phyloP scores from a whole-genome alignment of 257 asterid species.

The Voacanga thouarsii region DNA sequence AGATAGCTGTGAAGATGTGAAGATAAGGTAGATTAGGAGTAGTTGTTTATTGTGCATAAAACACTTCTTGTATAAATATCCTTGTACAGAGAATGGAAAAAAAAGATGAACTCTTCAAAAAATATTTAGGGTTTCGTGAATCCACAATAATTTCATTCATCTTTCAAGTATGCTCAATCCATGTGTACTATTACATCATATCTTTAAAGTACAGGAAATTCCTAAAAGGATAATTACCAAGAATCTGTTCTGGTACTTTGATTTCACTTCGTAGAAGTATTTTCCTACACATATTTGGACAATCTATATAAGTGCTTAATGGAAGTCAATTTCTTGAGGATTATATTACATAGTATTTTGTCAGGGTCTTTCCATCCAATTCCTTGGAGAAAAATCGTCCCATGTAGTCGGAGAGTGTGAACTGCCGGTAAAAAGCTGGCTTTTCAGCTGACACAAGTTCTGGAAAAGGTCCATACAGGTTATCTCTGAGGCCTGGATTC shows the following conservation, averaged over 20 bases:
- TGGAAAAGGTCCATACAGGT: slow-evolving; percentile 35
- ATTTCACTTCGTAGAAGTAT: neutral
- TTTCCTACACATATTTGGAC: neutral
- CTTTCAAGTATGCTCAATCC: too few relatives aligned
- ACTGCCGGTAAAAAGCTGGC: slow-evolving; percentile 33
- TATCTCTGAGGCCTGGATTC: slow-evolving; percentile 36
- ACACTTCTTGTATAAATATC: too few relatives aligned
- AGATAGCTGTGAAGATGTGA: too few relatives aligned
- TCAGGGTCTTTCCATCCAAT: slow-evolving; percentile 44
- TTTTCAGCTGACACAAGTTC: slow-evolving; percentile 29
- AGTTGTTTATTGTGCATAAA: too few relatives aligned
- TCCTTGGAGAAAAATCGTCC: slow-evolving; percentile 43
- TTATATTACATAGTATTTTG: slow-evolving; percentile 33
- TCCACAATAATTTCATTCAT: too few relatives aligned
- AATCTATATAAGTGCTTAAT: neutral
- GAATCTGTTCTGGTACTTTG: neutral
- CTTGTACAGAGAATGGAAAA: too few relatives aligned
- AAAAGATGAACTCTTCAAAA: too few relatives aligned
- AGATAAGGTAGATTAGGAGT: too few relatives aligned
- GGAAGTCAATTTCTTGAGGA: neutral
- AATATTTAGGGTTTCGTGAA: too few relatives aligned
- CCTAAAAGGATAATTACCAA: too few relatives aligned
- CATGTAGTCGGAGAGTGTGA: slow-evolving; percentile 29
- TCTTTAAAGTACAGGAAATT: too few relatives aligned
- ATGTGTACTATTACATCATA: too few relatives aligned